Evolutionary conservation across 306 rosid species (phyloP).

Genomic region (Prunus campanulata): DNA sequence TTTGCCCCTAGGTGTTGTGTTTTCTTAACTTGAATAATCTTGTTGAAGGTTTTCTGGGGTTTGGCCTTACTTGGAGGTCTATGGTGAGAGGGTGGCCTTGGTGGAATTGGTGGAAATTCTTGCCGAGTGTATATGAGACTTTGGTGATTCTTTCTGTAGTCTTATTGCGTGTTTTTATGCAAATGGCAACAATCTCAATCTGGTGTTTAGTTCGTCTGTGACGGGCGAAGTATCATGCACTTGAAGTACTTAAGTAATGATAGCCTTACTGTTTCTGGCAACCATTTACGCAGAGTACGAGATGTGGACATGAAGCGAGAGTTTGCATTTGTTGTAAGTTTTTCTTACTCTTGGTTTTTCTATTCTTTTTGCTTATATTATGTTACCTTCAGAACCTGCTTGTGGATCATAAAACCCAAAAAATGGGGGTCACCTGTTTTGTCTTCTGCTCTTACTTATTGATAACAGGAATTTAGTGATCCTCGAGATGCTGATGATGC

Average conservation of each 20-base stretch:
- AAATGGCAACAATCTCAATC: constrained; percentile 88
- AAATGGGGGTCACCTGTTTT: constrained; percentile 19
- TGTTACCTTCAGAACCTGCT: constrained; percentile 14
- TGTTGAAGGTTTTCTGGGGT: constrained; percentile 87
- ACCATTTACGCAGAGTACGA: constrained; percentile 91
- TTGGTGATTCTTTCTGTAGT: constrained; percentile 88
- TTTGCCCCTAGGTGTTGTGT: constrained; percentile 47
- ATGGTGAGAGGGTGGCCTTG: constrained; percentile 86
- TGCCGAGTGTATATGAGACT: constrained; percentile 61
- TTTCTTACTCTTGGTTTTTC: constrained; percentile 16
- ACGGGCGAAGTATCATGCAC: constrained; percentile 72
- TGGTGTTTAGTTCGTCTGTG: constrained; percentile 89
- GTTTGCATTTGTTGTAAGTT: constrained; percentile 83
- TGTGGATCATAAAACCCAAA: constrained; percentile 19
- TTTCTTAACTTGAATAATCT: constrained; percentile 73
- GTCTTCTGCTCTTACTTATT: constrained; percentile 28
- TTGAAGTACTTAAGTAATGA: constrained; percentile 78
- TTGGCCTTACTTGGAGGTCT: constrained; percentile 76
- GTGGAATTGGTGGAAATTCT: constrained; percentile 82
- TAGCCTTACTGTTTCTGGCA: constrained; percentile 92
- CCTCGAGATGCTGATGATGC: constrained; percentile 93
- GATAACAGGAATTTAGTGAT: constrained; percentile 74
- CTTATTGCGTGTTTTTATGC: constrained; percentile 81
- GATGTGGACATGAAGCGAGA: constrained; percentile 93
- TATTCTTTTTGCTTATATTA: background rate